Base-by-base conservation (phyloP, 1,139 yeast species). In the Saccharomyces hybrid region DNA sequence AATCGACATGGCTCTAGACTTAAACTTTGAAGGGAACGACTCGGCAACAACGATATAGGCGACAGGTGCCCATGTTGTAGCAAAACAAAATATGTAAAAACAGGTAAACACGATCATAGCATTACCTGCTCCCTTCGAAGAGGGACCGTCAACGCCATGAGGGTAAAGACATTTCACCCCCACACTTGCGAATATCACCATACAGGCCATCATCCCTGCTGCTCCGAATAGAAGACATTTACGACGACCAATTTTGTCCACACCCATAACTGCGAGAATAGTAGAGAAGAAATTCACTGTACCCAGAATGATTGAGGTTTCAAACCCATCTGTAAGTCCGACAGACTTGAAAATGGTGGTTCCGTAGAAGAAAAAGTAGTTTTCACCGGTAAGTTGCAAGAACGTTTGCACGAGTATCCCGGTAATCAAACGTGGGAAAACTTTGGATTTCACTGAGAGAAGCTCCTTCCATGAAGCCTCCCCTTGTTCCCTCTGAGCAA, bases 31-130 rank as follows among this genome's bases (percentile, higher is more conserved):
- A 66, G 93, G 90, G 73, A 28, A 49, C 28, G 51, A 42, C 48
- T 47, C 52, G 4, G 29, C 52, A 19, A 82, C 78, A 65, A 84
- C 81, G 60, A 60, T 63, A 38, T 57, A 63, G 48, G 56, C 62
- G 47, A 67, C 71, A 9, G 53, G 64, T 12, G 49, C 54, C 51
- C 38, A 47, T 14, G 42, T 52, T 11, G 26, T 32, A 52, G 93
- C 91, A 68, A 86, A 86, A 75, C 79, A 82, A 78, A 83, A 82
- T 60, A 87, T 83, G 77, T 77, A 86, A 65, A 86, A 73, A 73
- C 89, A 84, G 44, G 89, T 80, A 60, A 86, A 77, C 73, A 84
- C 82, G 70, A 86, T 85, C 90, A 80, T 79, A 54, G 83, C 86
- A 67, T 82, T 73, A 68, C 89, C 89, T 53, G 42, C 42, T 7